Evolutionary conservation across 192 early-diverging fungal genomes (phyloP).

Genomic region (Gryganskiella cystojenkinii): DNA sequence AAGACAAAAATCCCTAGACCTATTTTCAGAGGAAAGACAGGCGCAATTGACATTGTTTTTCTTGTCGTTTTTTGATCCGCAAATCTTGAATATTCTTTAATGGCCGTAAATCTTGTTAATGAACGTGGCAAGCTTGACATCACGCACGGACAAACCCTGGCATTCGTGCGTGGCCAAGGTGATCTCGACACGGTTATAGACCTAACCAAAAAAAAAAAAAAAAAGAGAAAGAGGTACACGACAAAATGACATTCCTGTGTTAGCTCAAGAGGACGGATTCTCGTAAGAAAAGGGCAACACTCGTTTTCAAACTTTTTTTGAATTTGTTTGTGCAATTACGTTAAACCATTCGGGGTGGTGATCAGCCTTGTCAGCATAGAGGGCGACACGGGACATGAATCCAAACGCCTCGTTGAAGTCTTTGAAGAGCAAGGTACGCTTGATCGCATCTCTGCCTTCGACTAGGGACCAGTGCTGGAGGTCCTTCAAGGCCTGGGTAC

Average conservation of each 20-base stretch:
- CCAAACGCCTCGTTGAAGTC: conserved; percentile 92
- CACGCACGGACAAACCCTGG: conserved; percentile 80
- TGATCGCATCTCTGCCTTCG: conserved; percentile 74
- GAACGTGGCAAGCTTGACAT: conserved; percentile 81
- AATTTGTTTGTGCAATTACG: no score
- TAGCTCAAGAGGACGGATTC: no score
- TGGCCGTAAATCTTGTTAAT: conserved; percentile 62
- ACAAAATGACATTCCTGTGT: conserved; percentile 12
- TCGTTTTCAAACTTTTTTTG: no score
- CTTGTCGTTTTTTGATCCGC: no score
- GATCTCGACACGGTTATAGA: conserved; percentile 93
- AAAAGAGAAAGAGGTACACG: neutral
- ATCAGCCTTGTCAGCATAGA: conserved; percentile 87
- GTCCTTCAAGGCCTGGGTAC: conserved; percentile 48
- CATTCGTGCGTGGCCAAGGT: conserved; percentile 93
- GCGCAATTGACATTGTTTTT: no score
- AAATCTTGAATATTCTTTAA: no score
- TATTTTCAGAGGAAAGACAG: no score
- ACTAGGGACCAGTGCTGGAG: conserved; percentile 70
- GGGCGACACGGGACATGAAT: conserved; percentile 94
- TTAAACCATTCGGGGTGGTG: conserved; percentile 98
- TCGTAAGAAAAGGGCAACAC: no score
- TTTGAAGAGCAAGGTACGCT: conserved; percentile 81
- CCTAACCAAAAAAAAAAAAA: conserved; percentile 56
- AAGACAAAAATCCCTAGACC: no score